Evolutionary conservation across 2,329 filamentous ascomycete genomes (phyloP), one percentile per base, ranked within the genome.

Genomic region (Madurella mycetomatis): DNA sequence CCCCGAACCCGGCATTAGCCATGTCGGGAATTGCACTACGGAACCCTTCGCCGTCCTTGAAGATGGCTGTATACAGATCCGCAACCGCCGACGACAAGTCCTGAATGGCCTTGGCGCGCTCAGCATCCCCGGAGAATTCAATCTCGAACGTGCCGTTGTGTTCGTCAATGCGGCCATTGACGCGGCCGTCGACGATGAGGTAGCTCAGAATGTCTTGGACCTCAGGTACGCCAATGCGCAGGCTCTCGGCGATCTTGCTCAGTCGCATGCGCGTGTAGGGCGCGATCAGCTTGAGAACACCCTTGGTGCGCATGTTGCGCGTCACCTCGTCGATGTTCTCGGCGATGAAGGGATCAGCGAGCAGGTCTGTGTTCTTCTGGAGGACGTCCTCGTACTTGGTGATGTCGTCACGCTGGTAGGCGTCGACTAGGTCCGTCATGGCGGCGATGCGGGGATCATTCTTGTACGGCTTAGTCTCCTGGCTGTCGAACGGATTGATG

Each of bases 281-380:
- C 4, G 91, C 91, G 60, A 97, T 94, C 19, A 97, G 79, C 73
- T 94, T 96, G 60, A 96, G 76, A 9, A 97, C 85, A 1, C 92
- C 92, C 77, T 96, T 96, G 61, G 92, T 97, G 51, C 94, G 88
- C 87, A 99, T 96, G 71, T 94, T 96, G 42, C 94, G 88, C 49
- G 92, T 99, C 54, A 99, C 92, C 73, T 99, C 94, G 71, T 97
- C 94, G 63, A 99, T 99, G 69, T 99, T 97, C 73, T 97, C 94
- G 30, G 92, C 92, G 64, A 99, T 99, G 74, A 97, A 99, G 0
- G 89, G 86, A 69, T 99, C 94, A 12, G 87, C 84, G 40, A 97
- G 79, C 25, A 99, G 85, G 67, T 96, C 94, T 65, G 86, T 86
- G 74, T 96, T 95, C 66, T 85, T 85, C 65, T 90, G 85, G 53